These are phyloP conservation scores for Tylopilus sp. DNA, from an alignment of 1,284 basidiomycete genomes.

Conservation along the genomic window DNA sequence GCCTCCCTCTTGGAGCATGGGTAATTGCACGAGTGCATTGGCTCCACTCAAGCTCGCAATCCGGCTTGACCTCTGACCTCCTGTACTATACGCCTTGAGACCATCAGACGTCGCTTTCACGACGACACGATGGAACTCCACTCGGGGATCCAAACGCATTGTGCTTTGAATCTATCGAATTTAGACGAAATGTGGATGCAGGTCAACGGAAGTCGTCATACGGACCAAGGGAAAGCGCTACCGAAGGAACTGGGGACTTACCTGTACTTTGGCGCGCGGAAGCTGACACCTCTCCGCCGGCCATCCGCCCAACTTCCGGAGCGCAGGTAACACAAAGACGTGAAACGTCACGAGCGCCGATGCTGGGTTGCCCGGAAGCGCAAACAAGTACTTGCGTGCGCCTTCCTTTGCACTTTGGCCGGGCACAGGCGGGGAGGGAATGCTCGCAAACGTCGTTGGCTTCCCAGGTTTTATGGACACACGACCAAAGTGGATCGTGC, in stretches of 20 bases:
- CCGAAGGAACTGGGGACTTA: slow-evolving; percentile 24
- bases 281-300: slow-evolving; percentile 51
- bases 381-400: slow-evolving; percentile 65
- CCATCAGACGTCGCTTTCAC: slow-evolving; percentile 46
- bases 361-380: slow-evolving; percentile 86
- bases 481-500: slow-evolving; percentile 78
- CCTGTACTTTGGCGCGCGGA: slow-evolving; percentile 65
- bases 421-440: slow-evolving; percentile 39
- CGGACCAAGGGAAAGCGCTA: too few species aligned
- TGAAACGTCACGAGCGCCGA: slow-evolving; percentile 86
- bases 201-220: too few species aligned
- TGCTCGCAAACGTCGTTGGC: slow-evolving; percentile 83
- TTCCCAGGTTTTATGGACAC: slow-evolving; percentile 72
- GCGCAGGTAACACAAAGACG: slow-evolving; percentile 78
- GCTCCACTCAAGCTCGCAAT: slow-evolving; percentile 75
- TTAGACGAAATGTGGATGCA: not conserved
- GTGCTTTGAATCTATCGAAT: slow-evolving; percentile 48
- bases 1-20: slow-evolving; percentile 42
- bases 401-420: slow-evolving; percentile 7
- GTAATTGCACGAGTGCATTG: slow-evolving; percentile 74
- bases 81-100: slow-evolving; percentile 72
- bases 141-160: slow-evolving; percentile 69
- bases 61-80: slow-evolving; percentile 79
- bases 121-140: slow-evolving; percentile 79
- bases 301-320: slow-evolving; percentile 73